Percentiles rank a stretch among this genome's conserved stretches.
Evolutionary conservation across 1,139 yeast species (phyloP).

Genomic region (Diutina rugosa): DNA sequence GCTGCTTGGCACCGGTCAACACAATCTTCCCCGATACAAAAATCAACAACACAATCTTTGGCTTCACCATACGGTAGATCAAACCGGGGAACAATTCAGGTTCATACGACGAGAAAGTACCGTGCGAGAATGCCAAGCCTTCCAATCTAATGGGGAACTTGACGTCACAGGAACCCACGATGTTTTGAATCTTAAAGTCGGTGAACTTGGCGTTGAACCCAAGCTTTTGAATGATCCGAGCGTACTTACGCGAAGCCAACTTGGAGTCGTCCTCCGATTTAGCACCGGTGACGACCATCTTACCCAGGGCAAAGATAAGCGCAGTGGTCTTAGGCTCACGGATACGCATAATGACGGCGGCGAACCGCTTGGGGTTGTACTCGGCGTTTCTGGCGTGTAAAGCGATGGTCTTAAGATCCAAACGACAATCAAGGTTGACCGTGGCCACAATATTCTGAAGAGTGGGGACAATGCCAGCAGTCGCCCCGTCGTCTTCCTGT

Average conservation of each 20-base stretch:
- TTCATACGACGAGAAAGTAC: constrained; percentile 96
- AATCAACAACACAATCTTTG: constrained; percentile 88
- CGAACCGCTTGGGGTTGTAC: constrained; percentile 94
- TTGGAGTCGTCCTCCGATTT: constrained; percentile 97
- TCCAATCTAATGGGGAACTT: constrained; percentile 95
- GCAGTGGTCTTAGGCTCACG: constrained; percentile 99
- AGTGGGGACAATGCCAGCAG: constrained; percentile 93
- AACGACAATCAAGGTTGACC: constrained; percentile 88
- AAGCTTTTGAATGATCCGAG: constrained; percentile 92
- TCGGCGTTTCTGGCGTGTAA: constrained; percentile 98
- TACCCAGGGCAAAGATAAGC: constrained; percentile 93
- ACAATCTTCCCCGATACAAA: constrained; percentile 97
- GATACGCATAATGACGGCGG: constrained; percentile 98
- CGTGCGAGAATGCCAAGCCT: constrained; percentile 96
- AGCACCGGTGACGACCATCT: constrained; percentile 99
- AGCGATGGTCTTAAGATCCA: constrained; percentile 94
- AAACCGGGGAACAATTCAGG: constrained; percentile 98
- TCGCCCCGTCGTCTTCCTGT: constrained; percentile 48
- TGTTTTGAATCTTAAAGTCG: constrained; percentile 93
- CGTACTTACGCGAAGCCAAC: constrained; percentile 92
- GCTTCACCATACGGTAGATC: constrained; percentile 98
- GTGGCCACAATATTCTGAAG: constrained; percentile 96
- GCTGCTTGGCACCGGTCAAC: constrained; percentile 96
- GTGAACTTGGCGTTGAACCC: constrained; percentile 96
- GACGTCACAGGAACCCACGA: constrained; percentile 97